Evolutionary conservation across 139 green algal species (phyloP).

Genomic region (Chloropicon primus): DNA sequence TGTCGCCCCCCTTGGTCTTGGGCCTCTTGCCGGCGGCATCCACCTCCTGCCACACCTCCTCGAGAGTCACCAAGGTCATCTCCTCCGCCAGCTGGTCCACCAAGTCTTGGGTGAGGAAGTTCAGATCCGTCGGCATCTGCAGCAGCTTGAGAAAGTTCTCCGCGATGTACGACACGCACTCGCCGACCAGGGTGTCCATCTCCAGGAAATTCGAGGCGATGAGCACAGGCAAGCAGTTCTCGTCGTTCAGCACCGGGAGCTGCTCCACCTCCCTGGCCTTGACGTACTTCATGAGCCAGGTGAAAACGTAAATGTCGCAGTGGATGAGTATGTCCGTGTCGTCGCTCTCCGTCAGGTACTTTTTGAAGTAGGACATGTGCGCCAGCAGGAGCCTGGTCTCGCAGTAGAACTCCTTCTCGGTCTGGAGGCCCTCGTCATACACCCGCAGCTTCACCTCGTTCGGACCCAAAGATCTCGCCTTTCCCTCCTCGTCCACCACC

Average conservation of each 20-base stretch:
- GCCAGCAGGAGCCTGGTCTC: background rate
- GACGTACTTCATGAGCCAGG: conserved; percentile 12
- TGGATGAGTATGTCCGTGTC: conserved; percentile 10
- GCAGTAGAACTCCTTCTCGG: background rate
- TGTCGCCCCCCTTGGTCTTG: background rate
- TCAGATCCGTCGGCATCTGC: conserved; percentile 2
- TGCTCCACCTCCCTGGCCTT: background rate
- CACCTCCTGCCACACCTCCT: conserved; percentile 1
- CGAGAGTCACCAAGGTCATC: background rate
- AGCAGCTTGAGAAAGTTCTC: background rate
- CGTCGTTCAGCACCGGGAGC: background rate
- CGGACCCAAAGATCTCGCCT: no score
- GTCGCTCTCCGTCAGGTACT: conserved; percentile 1
- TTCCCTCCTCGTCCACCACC: no score
- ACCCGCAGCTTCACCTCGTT: background rate
- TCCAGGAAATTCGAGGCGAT: conserved; percentile 9
- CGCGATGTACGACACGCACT: conserved; percentile 6
- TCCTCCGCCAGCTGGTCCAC: background rate
- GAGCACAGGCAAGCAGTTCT: conserved; percentile 9
- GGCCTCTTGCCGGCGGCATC: background rate
- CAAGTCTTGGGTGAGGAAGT: conserved; percentile 6
- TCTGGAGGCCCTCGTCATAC: background rate
- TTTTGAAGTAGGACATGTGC: conserved; percentile 5
- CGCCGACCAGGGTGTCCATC: conserved; percentile 7
- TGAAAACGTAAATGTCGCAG: conserved; percentile 12